Evolutionary conservation across 1,284 basidiomycete species (phyloP).

Genomic region (Boletellus deceptivus): DNA sequence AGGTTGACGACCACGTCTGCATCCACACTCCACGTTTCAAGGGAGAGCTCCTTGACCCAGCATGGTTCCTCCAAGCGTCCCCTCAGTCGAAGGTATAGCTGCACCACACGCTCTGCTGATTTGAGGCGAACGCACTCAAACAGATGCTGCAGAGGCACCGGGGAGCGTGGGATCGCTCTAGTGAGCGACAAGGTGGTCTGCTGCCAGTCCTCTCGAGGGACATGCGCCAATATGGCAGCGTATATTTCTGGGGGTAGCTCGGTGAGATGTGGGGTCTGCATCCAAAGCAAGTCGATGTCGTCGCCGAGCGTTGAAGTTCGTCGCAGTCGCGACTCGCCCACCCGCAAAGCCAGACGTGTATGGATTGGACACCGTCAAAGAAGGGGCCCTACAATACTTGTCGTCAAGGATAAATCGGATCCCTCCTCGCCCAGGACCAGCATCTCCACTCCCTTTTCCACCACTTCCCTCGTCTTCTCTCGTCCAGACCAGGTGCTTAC

Average conservation of each 20-base stretch:
- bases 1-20: constrained; percentile 62
- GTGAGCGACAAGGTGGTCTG: constrained; percentile 50
- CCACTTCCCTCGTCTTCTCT: constrained; percentile 44
- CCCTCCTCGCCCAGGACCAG: constrained; percentile 39
- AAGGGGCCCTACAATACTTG: constrained; percentile 31
- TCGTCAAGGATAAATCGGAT: constrained; percentile 29
- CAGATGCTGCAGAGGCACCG: constrained; percentile 50
- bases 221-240: constrained; percentile 45
- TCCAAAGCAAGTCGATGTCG: not conserved
- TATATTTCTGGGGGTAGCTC: constrained; percentile 63
- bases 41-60: constrained; percentile 47
- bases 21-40: constrained; percentile 61
- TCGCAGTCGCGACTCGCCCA: too few relatives aligned
- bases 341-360: too few relatives aligned
- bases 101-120: constrained; percentile 42
- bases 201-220: constrained; percentile 41
- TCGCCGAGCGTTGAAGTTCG: too few relatives aligned
- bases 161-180: constrained; percentile 51
- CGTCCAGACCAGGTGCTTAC: constrained; percentile 42
- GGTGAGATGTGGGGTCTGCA: constrained; percentile 22
- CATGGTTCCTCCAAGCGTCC: constrained; percentile 28
- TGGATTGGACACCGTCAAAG: constrained; percentile 9
- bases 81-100: constrained; percentile 50
- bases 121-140: constrained; percentile 50
- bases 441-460: constrained; percentile 45